A percentile compares a stretch with the other conserved stretches of the same genome.
Evolutionary conservation across 768 basidiomycete genomes (phyloP).

Genomic region (Russula dissimulans): DNA sequence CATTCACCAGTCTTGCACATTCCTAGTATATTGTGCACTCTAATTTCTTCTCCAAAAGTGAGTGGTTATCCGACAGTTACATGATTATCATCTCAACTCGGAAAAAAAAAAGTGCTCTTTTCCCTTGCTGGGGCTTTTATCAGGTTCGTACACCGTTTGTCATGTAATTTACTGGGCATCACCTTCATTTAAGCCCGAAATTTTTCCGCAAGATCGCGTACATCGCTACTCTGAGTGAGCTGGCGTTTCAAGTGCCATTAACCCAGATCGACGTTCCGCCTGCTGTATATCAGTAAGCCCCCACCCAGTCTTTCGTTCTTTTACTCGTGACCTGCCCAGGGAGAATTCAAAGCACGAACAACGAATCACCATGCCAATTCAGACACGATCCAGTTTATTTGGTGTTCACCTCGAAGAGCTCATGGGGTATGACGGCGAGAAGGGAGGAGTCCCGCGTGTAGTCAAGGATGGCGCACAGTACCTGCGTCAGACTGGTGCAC

Average conservation of each 20-base stretch:
- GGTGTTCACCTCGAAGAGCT: constrained; percentile 74
- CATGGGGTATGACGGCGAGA: constrained; percentile 80
- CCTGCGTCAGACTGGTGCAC: constrained; percentile 47
- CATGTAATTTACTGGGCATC: not conserved
- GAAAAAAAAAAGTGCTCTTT: constrained; percentile 57
- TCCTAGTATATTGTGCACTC: constrained; percentile 77
- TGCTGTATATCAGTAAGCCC: constrained; percentile 67
- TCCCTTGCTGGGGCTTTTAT: constrained; percentile 83
- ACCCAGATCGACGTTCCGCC: constrained; percentile 83
- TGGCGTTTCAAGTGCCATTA: constrained; percentile 70
- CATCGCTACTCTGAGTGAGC: constrained; percentile 64
- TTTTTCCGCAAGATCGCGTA: constrained; percentile 83
- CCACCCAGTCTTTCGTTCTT: not conserved
- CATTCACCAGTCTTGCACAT: constrained; percentile 5
- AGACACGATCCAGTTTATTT: constrained; percentile 55
- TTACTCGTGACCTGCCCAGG: constrained; percentile 30
- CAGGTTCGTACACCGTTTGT: constrained; percentile 38
- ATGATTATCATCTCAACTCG: constrained; percentile 8
- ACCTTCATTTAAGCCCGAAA: constrained; percentile 52
- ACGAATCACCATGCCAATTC: constrained; percentile 56
- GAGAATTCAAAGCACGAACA: constrained; percentile 72
- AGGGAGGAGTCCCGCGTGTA: constrained; percentile 72
- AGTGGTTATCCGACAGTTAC: constrained; percentile 34
- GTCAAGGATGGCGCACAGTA: constrained; percentile 68
- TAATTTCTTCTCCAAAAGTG: constrained; percentile 69